phyloP scores from a whole-genome alignment of 805 yeast genomes.

The Torulaspora gathmanii region DNA sequence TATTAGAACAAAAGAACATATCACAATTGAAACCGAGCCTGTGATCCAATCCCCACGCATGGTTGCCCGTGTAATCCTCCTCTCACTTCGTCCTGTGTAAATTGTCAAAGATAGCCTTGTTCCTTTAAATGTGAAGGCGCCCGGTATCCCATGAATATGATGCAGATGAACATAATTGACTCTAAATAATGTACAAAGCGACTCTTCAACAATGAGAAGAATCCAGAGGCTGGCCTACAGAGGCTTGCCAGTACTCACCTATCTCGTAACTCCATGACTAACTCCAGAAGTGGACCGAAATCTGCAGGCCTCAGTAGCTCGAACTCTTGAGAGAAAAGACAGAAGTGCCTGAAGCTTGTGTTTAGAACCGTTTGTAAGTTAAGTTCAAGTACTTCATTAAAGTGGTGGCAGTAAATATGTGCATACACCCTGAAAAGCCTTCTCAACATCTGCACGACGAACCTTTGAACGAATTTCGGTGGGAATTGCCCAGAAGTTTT shows the following conservation, averaged over 20 bases:
- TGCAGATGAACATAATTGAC: neutral
- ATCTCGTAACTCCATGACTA: conserved; percentile 49
- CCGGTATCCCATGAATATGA: neutral
- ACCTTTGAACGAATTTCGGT: conserved; percentile 61
- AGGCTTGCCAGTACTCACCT: conserved; percentile 17
- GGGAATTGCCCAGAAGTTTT: conserved; percentile 92
- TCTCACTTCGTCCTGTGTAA: neutral
- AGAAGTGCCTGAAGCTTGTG: conserved; percentile 91
- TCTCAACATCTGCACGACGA: conserved; percentile 82
- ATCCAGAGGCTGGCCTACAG: neutral
- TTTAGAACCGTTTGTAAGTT: conserved; percentile 90
- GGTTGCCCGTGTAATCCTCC: neutral
- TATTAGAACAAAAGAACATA: conserved; percentile 2
- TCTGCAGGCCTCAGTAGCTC: conserved; percentile 71
- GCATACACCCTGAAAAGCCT: conserved; percentile 92
- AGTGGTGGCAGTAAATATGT: conserved; percentile 96
- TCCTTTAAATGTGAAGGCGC: neutral
- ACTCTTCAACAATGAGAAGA: neutral
- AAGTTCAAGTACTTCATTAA: conserved; percentile 87
- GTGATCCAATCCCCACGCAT: neutral
- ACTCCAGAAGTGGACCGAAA: conserved; percentile 85
- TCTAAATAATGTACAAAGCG: conserved; percentile 2
- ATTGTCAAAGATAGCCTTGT: neutral
- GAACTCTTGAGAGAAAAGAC: conserved; percentile 81
- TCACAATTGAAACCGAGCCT: neutral